Percentiles rank a stretch among this genome's conserved stretches.
Conservation (phyloP, 805 yeast species). For the Deakozyma indianensis region DNA sequence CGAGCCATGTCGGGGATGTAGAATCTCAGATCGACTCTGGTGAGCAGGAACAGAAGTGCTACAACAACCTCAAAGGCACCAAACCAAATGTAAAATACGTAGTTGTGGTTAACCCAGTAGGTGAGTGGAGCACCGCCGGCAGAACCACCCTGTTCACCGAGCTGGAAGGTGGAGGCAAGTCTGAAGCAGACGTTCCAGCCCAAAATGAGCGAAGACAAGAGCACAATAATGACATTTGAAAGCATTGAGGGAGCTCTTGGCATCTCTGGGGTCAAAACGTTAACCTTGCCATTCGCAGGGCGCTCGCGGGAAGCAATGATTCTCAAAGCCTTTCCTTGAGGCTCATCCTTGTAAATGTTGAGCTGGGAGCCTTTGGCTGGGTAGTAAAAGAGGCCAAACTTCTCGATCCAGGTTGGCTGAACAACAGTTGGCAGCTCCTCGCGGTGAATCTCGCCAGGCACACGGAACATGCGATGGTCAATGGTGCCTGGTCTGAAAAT, state of each 20-base stretch:
- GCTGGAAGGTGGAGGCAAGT: conserved; percentile 18
- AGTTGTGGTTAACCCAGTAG: conserved; percentile 36
- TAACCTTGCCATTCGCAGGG: conserved; percentile 29
- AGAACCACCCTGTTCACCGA: conserved; percentile 10
- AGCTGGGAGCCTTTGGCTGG: conserved; percentile 36
- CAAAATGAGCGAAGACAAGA: conserved; percentile 11
- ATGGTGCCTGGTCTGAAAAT: conserved; percentile 40
- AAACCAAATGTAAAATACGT: conserved; percentile 53
- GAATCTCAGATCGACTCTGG: conserved; percentile 62
- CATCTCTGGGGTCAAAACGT: conserved; percentile 30
- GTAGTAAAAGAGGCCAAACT: conserved; percentile 44
- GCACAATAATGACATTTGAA: conserved; percentile 27
- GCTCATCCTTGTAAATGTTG: conserved; percentile 28
- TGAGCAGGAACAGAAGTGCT: conserved; percentile 40
- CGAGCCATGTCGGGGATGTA: conserved; percentile 58
- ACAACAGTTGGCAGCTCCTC: conserved; percentile 20
- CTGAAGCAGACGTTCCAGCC: conserved; percentile 19
- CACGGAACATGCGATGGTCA: conserved; percentile 21
- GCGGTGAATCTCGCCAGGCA: conserved; percentile 5
- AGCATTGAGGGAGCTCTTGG: conserved; percentile 20
- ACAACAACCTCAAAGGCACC: conserved; percentile 52
- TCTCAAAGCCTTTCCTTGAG: conserved; percentile 31
- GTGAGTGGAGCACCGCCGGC: conserved; percentile 12
- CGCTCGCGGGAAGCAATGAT: conserved; percentile 45
- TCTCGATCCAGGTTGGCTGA: conserved; percentile 69